These are phyloP conservation scores for Colletotrichum horii DNA, from an alignment of 2,329 filamentous ascomycete species.

Conservation along the genomic window DNA sequence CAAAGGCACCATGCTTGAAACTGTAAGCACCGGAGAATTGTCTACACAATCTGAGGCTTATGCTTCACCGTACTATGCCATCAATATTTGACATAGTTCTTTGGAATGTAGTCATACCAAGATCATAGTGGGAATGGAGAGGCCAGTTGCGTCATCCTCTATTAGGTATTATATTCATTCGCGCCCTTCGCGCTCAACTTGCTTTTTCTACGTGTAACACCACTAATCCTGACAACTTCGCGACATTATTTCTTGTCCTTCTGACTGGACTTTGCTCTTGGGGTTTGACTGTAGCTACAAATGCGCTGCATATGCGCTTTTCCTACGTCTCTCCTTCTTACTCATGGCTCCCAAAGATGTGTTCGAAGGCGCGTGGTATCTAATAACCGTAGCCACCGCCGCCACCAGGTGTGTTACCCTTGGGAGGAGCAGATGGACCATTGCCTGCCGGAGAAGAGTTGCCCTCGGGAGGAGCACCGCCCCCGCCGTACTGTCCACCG, in stretches of 20 bases:
- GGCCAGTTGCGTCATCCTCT: background rate
- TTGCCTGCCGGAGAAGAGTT: background rate
- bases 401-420: background rate
- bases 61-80: background rate
- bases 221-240: background rate
- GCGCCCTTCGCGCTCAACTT: background rate
- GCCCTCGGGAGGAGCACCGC: background rate
- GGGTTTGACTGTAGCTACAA: background rate
- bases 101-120: background rate
- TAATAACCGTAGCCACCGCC: background rate
- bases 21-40: background rate
- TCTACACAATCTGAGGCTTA: background rate
- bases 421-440: background rate
- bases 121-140: background rate
- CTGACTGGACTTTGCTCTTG: accelerated
- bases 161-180: background rate
- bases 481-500: background rate
- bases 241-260: background rate
- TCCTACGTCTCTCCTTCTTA: background rate
- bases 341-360: too few relatives aligned
- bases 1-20: background rate
- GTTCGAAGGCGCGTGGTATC: background rate
- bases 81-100: accelerated
- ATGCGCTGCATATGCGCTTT: background rate
- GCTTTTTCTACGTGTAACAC: background rate